phyloP scores from a whole-genome alignment of 2,329 filamentous ascomycete species.

The Fonsecaea nubica region DNA sequence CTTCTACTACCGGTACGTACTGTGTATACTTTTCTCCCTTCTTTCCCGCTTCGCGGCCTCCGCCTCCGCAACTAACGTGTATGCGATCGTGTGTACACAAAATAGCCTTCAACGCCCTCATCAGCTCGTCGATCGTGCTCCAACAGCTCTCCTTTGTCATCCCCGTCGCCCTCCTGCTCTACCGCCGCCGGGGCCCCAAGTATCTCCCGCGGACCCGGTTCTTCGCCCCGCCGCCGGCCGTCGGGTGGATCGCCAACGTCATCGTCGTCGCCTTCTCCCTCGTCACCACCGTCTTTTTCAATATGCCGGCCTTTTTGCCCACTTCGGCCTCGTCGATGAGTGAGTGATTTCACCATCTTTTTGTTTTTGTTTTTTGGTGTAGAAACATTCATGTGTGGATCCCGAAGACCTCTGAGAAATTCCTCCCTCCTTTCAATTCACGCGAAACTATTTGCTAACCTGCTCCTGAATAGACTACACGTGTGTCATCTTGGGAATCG shows the following conservation, averaged over 20 bases:
- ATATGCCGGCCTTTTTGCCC: slow-evolving; percentile 22
- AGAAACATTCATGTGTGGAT: not conserved
- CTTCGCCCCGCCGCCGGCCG: slow-evolving; percentile 13
- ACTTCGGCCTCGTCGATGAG: slow-evolving; percentile 24
- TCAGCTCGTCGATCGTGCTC: slow-evolving; percentile 64
- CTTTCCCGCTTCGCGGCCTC: no score
- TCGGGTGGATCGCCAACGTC: slow-evolving; percentile 22
- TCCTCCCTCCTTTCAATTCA: not conserved
- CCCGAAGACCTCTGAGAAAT: no score
- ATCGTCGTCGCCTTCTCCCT: slow-evolving; percentile 48
- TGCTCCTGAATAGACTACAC: slow-evolving; percentile 23
- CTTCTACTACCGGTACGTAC: slow-evolving; percentile 20
- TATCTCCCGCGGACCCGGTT: slow-evolving; percentile 18
- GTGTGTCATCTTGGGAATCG: slow-evolving; percentile 20
- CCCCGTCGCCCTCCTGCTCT: slow-evolving; percentile 22
- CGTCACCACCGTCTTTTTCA: slow-evolving; percentile 28
- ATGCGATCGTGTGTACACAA: no score
- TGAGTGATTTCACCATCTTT: slow-evolving; percentile 7
- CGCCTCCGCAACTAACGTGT: slow-evolving; percentile 46
- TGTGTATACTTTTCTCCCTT: slow-evolving; percentile 42
- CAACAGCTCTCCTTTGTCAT: slow-evolving; percentile 61
- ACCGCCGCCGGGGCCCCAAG: slow-evolving; percentile 10
- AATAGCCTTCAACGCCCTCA: slow-evolving; percentile 62
- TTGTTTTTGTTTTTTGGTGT: no score
- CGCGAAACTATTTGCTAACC: no score